Base-by-base conservation (phyloP, 805 yeast species). In the Nadsonia fulvescens region DNA sequence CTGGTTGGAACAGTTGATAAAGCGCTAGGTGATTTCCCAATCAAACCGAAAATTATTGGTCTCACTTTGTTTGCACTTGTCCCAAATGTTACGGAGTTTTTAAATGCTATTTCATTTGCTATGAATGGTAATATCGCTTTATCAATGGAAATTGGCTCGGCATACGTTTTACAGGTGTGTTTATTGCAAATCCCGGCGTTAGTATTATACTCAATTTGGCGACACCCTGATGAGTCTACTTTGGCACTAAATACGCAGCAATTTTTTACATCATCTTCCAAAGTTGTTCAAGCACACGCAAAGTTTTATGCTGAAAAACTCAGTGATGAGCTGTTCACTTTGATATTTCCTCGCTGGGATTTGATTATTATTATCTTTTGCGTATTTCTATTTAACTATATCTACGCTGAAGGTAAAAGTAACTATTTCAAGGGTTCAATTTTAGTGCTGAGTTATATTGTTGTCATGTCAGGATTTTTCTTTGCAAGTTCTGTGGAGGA, bases 61-160 rank as follows among this genome's bases (percentile, higher is more conserved):
- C 60, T 89, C 38, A 86, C 96, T 0, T 76, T 89, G 2, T 89
- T 89, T 54, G 96, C 98, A 0, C 56, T 89, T 22, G 94, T 89
- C 14, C 98, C 98, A 8, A 89, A 83, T 44, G 81, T 96, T 5
- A 89, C 98, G 1, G 98, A 89, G 52, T 89, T 89, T 42, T 63
- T 89, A 32, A 89, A 89, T 51, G 98, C 96, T 40, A 83, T 89
- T 31, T 82, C 94, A 14, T 89, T 89, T 56, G 98, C 98, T 0
- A 69, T 81, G 38, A 70, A 86, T 39, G 98, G 98, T 2, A 89
- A 89, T 38, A 93, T 89, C 29, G 93, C 98, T 1, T 56, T 89
- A 23, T 78, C 93, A 3, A 78, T 89, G 93, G 98, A 89, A 46
- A 89, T 89, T 49, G 98, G 98, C 33, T 72, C 92, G 35, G 98